Evolutionary conservation across 1,284 basidiomycete genomes (phyloP).

Genomic region (Golubevia pallescens): DNA sequence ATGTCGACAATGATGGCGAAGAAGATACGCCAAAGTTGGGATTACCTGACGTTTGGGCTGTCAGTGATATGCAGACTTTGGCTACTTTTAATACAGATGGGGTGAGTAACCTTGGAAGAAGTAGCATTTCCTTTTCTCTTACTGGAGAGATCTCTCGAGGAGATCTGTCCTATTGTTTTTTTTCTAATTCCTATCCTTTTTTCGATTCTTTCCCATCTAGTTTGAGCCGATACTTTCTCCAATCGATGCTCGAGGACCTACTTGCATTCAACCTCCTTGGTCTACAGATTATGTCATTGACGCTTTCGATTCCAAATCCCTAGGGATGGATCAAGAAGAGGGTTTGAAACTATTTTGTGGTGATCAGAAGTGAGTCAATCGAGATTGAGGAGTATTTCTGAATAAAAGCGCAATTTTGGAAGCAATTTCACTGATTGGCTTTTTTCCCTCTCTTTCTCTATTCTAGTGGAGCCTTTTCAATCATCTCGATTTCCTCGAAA

Average conservation of each 20-base stretch:
- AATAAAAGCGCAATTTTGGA: slow-evolving; percentile 4
- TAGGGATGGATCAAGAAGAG: slow-evolving; percentile 17
- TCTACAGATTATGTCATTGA: slow-evolving; percentile 58
- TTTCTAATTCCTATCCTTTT: background rate
- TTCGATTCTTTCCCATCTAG: slow-evolving; percentile 1
- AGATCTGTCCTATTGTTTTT: too few relatives aligned
- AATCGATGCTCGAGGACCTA: slow-evolving; percentile 30
- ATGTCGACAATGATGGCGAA: slow-evolving; percentile 11
- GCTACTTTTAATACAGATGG: slow-evolving; percentile 51
- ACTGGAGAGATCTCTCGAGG: too few relatives aligned
- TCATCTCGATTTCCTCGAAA: slow-evolving; percentile 9
- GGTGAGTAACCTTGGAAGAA: slow-evolving; percentile 1
- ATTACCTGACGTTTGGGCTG: slow-evolving; percentile 45
- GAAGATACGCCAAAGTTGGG: slow-evolving; percentile 22
- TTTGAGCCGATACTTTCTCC: slow-evolving; percentile 34
- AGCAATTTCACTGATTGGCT: slow-evolving; percentile 15
- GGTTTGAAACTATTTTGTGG: slow-evolving; percentile 6
- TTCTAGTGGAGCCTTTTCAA: slow-evolving; percentile 18
- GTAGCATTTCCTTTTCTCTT: too few relatives aligned
- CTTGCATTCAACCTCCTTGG: slow-evolving; percentile 42
- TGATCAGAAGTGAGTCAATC: background rate
- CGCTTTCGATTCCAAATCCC: slow-evolving; percentile 14
- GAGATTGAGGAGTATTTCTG: too few relatives aligned
- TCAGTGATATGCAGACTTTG: slow-evolving; percentile 62
- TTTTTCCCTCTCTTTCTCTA: slow-evolving; percentile 8